Base-by-base conservation (phyloP, 805 yeast species). In the Wickerhamia fluorescens region DNA sequence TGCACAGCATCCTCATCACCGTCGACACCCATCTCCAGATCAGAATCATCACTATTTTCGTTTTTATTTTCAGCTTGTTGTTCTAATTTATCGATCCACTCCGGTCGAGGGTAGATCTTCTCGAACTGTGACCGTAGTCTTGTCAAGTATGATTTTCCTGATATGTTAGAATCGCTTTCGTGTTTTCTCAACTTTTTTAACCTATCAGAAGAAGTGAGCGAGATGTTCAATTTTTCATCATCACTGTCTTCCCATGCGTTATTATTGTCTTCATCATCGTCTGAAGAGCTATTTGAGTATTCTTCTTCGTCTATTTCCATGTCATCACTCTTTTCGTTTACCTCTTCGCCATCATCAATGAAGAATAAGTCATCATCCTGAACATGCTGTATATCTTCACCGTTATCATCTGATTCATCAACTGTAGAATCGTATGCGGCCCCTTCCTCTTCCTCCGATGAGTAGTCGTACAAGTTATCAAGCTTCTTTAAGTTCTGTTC, bases 211-310 rank as follows among this genome's bases (percentile, higher is more conserved):
- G 70, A 52, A 10, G 64, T 48, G 17, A 92, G 55, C 2, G 92
- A 73, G 5, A 89, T 66, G 13, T 61, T 58, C 15, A 83, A 41
- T 24, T 65, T 66, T 37, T 88, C 97, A 52, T 92, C 98, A 46
- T 88, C 97, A 34, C 94, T 79, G 57, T 92, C 98, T 10, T 53
- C 53, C 98, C 98, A 92, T 13, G 67, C 72, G 19, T 39, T 45
- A n/a, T 42, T 52, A 10, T 49, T 56, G 5, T 86, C 96, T 51
- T 89, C 97, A n/a, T n/a, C n/a, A n/a, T n/a, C n/a, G 10, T 18
- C 20, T 10, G 10, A 10, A 45, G 87, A 96, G 33, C 92, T 79
- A 56, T 92, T 97, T 10, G 53, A 53, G 97, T 97, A 92, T n/a
- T 66, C 71, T 19, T 42, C 58, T n/a, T 46, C 58, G 4, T 47